Base-by-base conservation (phyloP, 2,329 filamentous ascomycete genomes). In the Calonectria fujianensis region DNA sequence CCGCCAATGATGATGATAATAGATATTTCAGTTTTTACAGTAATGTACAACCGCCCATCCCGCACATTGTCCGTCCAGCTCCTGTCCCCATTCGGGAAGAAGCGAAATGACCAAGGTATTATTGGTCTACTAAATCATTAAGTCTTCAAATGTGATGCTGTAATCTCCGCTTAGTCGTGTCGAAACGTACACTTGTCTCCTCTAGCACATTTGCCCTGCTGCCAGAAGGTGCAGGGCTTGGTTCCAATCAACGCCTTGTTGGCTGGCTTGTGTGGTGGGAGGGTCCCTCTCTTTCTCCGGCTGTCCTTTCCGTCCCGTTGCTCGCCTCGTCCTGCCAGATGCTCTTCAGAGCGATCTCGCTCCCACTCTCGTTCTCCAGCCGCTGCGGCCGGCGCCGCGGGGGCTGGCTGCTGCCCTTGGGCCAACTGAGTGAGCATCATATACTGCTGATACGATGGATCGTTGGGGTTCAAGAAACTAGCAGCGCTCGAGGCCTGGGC, bases 101-200 rank as follows among this genome's bases (percentile, higher is more conserved):
- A 59, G 51, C 24, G 24, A 74, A 54, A 32, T 39, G 29, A 45
- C 32, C 70, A 64, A 75, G 37, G 63, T 64, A 52, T 48, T n/a
- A 18, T 64, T 41, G 57, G 45, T 29, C 52, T 45, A 32, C 64
- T 24, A 52, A 31, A 63, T 72, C 37, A 75, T 65, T 57, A 67
- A 16, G 37, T 54, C 67, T 65, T 51, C 50, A 57, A 66, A 72
- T 69, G 29, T n/a, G 54, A 61, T 68, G 24, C 48, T 39, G 41
- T 24, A 71, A 67, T 69, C 8, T 64, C 27, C 70, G 65, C 64
- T 75, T 72, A 86, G 65, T 94, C 92, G 81, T 95, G 94, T 71
- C 93, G 89, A 83, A 93, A 95, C 2, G 93, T 95, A 85, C 94
- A 95, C 80, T 92, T 92, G 45, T 93, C 92, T 29, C 94, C 94